Evolutionary conservation across 345 rosid genomes (phyloP).

Genomic region (Salix koriyanagi): DNA sequence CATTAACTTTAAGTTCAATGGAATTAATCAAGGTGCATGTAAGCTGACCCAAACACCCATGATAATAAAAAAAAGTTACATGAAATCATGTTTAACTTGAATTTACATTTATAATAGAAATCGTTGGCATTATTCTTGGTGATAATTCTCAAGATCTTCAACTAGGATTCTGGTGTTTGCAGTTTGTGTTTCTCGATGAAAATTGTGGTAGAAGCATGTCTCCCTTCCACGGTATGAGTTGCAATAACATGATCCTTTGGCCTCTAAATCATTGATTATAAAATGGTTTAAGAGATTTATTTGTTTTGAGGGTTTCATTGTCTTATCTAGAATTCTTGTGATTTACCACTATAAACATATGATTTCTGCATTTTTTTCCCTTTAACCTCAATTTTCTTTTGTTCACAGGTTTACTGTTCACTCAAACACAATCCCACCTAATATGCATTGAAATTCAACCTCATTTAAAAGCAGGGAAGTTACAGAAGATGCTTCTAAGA

Average conservation of each 20-base stretch:
- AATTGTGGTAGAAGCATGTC: slow-evolving; percentile 71
- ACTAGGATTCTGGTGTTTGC: slow-evolving; percentile 12
- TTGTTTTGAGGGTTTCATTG: not conserved
- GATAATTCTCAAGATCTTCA: too few species aligned
- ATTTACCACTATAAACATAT: not conserved
- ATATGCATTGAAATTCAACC: slow-evolving; percentile 32
- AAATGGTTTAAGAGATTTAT: not conserved
- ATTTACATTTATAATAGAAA: too few species aligned
- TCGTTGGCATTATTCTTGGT: too few species aligned
- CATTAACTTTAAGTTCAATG: too few species aligned
- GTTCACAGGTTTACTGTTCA: slow-evolving; percentile 66
- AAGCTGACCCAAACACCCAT: too few species aligned
- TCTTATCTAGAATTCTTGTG: not conserved
- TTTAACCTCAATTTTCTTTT: not conserved
- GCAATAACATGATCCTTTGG: not conserved
- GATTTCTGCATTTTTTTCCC: not conserved
- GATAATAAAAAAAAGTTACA: too few species aligned
- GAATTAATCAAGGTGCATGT: too few species aligned
- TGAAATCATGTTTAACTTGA: too few species aligned
- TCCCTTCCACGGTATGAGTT: slow-evolving; percentile 25
- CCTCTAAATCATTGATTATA: not conserved
- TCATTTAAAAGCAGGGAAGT: slow-evolving; percentile 40
- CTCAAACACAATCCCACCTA: slow-evolving; percentile 42
- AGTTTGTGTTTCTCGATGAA: slow-evolving; percentile 89
- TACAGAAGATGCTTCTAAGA: slow-evolving; percentile 43